Conservation (phyloP, 768 basidiomycete species). For the Sistotremastrum niveocremeum region DNA sequence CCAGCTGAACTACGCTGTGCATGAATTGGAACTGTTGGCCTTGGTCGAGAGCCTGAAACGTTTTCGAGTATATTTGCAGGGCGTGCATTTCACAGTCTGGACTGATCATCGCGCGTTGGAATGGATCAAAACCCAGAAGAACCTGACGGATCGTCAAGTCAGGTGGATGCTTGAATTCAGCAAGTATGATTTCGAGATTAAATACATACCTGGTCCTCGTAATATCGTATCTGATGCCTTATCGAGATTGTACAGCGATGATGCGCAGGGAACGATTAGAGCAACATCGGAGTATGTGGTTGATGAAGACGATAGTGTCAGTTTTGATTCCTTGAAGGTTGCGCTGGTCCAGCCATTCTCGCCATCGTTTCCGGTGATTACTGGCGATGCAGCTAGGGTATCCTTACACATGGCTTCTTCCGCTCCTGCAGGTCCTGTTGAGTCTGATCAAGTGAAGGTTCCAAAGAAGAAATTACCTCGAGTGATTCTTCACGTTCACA, state of each 20-base stretch:
- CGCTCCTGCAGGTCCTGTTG: too few species aligned
- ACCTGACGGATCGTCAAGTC: conserved; percentile 21
- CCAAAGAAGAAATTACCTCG: too few species aligned
- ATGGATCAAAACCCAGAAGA: conserved; percentile 18
- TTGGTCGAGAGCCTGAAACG: conserved; percentile 25
- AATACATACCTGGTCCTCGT: conserved; percentile 23
- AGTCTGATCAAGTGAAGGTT: too few species aligned
- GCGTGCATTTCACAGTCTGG: conserved; percentile 14
- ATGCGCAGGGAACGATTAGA: conserved; percentile 10
- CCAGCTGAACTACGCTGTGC: conserved; percentile 28
- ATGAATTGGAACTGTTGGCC: conserved; percentile 26
- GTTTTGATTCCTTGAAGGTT: too few species aligned
- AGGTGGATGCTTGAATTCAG: too few species aligned
- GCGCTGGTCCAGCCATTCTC: too few species aligned
- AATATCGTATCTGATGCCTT: conserved; percentile 29
- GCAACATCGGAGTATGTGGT: conserved; percentile 10
- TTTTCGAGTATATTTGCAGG: conserved; percentile 13
- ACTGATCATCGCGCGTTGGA: conserved; percentile 27
- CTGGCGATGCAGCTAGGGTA: too few species aligned
- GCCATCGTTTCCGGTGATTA: too few species aligned
- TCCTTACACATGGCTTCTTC: too few species aligned
- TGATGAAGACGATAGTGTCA: conserved; percentile 8
- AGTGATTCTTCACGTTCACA: too few species aligned
- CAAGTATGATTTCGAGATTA: conserved; percentile 24
- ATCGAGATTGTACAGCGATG: conserved; percentile 12